A percentile compares a stretch with the other conserved stretches of the same genome.
Conservation (phyloP, 2,329 filamentous ascomycete genomes). For the Trichophyton mentagrophytes region DNA sequence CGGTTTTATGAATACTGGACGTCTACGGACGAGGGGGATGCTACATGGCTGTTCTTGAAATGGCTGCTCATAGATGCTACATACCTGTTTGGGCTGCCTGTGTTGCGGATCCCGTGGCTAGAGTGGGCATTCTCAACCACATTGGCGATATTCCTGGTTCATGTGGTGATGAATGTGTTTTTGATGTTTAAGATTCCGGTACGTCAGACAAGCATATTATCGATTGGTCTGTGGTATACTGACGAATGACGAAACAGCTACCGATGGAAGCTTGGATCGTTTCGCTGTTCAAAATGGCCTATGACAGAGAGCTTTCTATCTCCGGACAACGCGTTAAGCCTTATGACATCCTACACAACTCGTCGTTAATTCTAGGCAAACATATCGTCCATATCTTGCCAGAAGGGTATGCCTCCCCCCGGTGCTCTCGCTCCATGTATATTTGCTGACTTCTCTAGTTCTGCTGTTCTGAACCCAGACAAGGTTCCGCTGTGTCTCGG, state of each 20-base stretch:
- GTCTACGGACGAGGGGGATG: slow-evolving; percentile 69
- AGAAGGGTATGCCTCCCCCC: slow-evolving; percentile 52
- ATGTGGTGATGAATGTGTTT: slow-evolving; percentile 65
- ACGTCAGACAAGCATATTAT: slow-evolving; percentile 20
- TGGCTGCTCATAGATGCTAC: slow-evolving; percentile 79
- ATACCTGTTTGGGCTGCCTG: slow-evolving; percentile 77
- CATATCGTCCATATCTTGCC: slow-evolving; percentile 97
- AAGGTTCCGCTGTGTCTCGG: slow-evolving; percentile 70
- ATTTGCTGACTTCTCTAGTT: slow-evolving; percentile 37
- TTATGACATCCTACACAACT: slow-evolving; percentile 75
- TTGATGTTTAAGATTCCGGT: slow-evolving; percentile 86
- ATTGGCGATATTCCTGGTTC: slow-evolving; percentile 55
- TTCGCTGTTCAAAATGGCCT: slow-evolving; percentile 64
- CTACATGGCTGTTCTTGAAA: slow-evolving; percentile 85
- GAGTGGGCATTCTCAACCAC: slow-evolving; percentile 72
- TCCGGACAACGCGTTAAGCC: slow-evolving; percentile 89
- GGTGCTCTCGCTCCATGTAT: neutral
- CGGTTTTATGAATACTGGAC: slow-evolving; percentile 75
- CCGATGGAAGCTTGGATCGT: slow-evolving; percentile 63
- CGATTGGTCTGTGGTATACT: neutral
- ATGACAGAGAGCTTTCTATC: slow-evolving; percentile 83
- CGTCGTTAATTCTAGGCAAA: slow-evolving; percentile 85
- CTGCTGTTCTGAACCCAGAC: slow-evolving; percentile 76
- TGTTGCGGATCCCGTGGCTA: slow-evolving; percentile 87
- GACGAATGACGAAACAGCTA: slow-evolving; percentile 39